Percentiles rank a stretch among this genome's conserved stretches.
Conservation (phyloP, 176 grass and related monocot species). For the Eleusine indica region DNA sequence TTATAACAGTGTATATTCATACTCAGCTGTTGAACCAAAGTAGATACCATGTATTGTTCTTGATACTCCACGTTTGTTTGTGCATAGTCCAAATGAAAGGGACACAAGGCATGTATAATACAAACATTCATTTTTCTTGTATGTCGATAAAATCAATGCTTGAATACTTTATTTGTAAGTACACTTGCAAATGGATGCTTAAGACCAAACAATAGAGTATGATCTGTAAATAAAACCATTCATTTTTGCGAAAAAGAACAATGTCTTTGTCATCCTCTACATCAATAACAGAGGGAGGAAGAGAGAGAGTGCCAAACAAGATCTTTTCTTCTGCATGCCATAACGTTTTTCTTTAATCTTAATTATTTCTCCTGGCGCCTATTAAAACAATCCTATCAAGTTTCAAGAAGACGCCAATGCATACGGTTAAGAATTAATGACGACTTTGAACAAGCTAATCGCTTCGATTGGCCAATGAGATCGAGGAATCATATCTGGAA, state of each 20-base stretch:
- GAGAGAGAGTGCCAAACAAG: conserved; percentile 1
- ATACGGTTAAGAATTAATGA: background rate
- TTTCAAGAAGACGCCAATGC: background rate
- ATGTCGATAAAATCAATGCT: conserved; percentile 35
- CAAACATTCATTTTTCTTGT: background rate
- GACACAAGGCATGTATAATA: conserved; percentile 22
- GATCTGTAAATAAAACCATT: conserved; percentile 7
- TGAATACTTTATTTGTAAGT: conserved; percentile 12
- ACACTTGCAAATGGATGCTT: conserved; percentile 19
- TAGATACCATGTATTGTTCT: conserved; percentile 40
- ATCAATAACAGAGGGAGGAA: background rate
- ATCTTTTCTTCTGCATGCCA: conserved; percentile 3
- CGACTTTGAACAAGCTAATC: background rate
- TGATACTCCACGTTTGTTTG: conserved; percentile 7
- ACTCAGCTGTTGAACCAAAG: conserved; percentile 56
- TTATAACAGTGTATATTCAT: conserved; percentile 56
- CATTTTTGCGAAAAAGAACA: background rate
- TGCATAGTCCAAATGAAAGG: conserved; percentile 27
- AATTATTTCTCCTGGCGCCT: background rate
- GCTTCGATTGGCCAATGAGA: too few species aligned
- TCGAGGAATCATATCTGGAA: too few species aligned
- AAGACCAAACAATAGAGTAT: conserved; percentile 20
- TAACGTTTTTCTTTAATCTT: conserved; percentile 7
- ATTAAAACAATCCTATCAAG: conserved; percentile 5
- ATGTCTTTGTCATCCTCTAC: conserved; percentile 1